Evolutionary conservation across 306 rosid species (phyloP), one percentile per base, ranked within the genome.

Genomic region (Cotoneaster glaucophyllus): DNA sequence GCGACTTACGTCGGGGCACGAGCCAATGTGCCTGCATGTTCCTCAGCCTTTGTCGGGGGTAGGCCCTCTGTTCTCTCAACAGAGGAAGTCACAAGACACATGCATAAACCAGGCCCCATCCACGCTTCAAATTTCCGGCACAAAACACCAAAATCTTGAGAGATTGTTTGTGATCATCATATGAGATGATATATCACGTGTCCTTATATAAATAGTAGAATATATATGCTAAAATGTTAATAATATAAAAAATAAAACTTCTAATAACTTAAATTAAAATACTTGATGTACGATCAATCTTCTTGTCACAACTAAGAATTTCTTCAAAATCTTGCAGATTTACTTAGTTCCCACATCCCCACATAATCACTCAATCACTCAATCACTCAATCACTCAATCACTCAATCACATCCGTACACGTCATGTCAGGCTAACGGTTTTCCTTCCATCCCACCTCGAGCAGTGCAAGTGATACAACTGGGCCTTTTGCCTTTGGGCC

Each of bases 401-500:
- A 66, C 86, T 86, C 86, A 71, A 87, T 86, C 85, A 0, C 11
- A 41, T 50, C 86, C 91, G 69, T 79, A 70, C 91, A 85, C 84
- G 83, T 80, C 39, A 71, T 32, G 71, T 77, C 62, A 25, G 73
- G 37, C 61, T 57, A 87, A 88, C 83, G 86, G 87, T 43, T 82
- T 41, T 12, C 18, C 45, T 24, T 24, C 65, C 44, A 50, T 50
- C 19, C 54, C 8, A 69, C 74, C 62, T 81, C 76, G 71, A 74
- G 70, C 76, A 69, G 76, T 14, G 88, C 79, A 59, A 72, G 75
- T 74, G 71, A 52, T 69, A 64, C 82, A 74, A 71, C 54, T 82
- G 78, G 84, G 71, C 67, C 72, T 69, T 48, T 48, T 68, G 28
- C 58, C 29, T 59, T 44, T 39, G 78, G 78, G 87, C 62, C 78